Evolutionary conservation across 768 basidiomycete species (phyloP).

Genomic region (Termitomyces sp.): DNA sequence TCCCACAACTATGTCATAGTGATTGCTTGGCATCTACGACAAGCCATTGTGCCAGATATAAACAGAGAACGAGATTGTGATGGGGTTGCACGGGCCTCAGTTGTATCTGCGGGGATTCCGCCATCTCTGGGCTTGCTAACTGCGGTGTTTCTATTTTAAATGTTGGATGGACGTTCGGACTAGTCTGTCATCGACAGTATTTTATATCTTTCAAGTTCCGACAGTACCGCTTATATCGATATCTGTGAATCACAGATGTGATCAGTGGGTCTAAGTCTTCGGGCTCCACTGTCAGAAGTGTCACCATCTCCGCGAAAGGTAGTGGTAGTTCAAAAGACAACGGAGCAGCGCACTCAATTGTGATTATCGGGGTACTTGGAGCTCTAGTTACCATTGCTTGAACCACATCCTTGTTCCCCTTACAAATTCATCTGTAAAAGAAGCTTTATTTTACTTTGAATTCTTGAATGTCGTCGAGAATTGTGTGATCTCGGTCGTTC

Average conservation of each 20-base stretch:
- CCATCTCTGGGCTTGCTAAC: neutral
- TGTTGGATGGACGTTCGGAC: neutral
- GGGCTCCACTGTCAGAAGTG: neutral
- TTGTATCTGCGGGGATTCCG: neutral
- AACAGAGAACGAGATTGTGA: neutral
- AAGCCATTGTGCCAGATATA: neutral
- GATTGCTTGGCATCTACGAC: neutral
- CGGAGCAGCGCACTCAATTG: neutral
- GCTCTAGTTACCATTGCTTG: neutral
- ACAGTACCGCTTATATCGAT: too few relatives aligned
- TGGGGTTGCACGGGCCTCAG: neutral
- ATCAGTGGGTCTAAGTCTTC: neutral
- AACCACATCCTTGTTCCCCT: neutral
- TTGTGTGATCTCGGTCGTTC: neutral
- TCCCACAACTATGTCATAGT: neutral
- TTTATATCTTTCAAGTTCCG: neutral
- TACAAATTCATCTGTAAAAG: neutral
- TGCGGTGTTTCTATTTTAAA: neutral
- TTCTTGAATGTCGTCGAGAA: neutral
- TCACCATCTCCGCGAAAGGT: neutral
- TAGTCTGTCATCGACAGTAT: neutral
- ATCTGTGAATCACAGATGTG: neutral
- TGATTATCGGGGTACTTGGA: too few relatives aligned
- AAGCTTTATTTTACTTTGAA: neutral
- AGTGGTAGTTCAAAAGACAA: neutral